Evolutionary conservation across 164 flowering plant genomes (phyloP), one percentile per base, ranked within the genome.

Genomic region (Cinnamomum micranthum): DNA sequence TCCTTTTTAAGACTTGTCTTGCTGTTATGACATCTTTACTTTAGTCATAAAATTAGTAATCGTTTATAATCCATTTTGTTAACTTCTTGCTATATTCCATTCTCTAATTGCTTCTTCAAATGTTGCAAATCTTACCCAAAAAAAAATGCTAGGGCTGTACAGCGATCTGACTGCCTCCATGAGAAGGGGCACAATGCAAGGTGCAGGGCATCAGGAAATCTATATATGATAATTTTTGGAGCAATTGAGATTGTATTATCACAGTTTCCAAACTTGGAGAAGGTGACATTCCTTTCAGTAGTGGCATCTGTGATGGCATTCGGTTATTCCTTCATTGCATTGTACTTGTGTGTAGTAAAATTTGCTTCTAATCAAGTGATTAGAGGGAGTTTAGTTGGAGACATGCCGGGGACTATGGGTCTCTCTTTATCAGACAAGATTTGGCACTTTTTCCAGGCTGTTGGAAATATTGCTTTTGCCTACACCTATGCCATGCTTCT

Each of bases 391-490:
- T 25, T 80, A 27, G 69, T 60, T 33, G 77, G 82, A 35, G 78
- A 41, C n/a, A 64, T 78, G 58, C 24, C 73, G 20, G 77, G 77
- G 11, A 6, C 11, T 13, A 58, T 50, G 25, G 81, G 65, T 23
- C 15, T 77, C 9, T n/a, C 84, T 58, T 41, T 76, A n/a, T 65
- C 83, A 1, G 58, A 77, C 17, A 84, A 74, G 71, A 55, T 78
- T 28, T 84, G 85, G 84, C 75, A 81, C 52, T 68, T 68, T 3
- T 81, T 82, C 58, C 86, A 84, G 71, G 85, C 84, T 71, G 77
- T 85, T 2, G 86, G 86, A 63, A 85, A 85, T 51, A 82, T 85
- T 72, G 86, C 85, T 17, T 84, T 85, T 58, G 86, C 88, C 50
- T 85, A 77, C 66, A 82, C 81, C 31, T 85, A 77, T 28, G 78